Percentiles rank a stretch among this genome's conserved stretches.
Conservation (phyloP, 1,284 basidiomycete genomes). For the Phenoliferia sp. region DNA sequence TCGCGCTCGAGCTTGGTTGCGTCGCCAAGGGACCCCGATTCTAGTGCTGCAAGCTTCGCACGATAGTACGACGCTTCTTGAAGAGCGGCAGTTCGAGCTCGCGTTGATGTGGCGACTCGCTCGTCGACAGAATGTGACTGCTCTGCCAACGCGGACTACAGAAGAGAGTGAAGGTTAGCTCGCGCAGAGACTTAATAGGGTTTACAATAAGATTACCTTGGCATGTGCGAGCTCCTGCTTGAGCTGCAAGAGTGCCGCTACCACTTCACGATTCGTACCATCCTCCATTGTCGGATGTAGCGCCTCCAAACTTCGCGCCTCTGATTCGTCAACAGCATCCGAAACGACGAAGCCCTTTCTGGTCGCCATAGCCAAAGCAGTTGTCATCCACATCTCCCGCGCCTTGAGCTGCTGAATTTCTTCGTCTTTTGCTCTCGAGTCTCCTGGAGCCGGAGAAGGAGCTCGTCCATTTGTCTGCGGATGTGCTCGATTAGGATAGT, state of each 20-base stretch:
- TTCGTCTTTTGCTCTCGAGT: constrained; percentile 30
- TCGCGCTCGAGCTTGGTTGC: constrained; percentile 70
- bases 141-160: constrained; percentile 62
- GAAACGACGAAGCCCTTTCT: constrained; percentile 25
- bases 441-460: background rate
- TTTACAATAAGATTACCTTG: no score
- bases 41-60: constrained; percentile 82
- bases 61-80: constrained; percentile 97
- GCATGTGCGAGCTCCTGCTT: constrained; percentile 85
- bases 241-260: constrained; percentile 71
- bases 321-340: constrained; percentile 37
- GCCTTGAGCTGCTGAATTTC: constrained; percentile 45
- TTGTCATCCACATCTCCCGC: constrained; percentile 35
- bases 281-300: constrained; percentile 33
- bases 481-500: constrained; percentile 7
- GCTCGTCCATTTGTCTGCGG: background rate
- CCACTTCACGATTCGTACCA: constrained; percentile 47
- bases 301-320: constrained; percentile 35
- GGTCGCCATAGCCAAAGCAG: constrained; percentile 31
- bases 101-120: constrained; percentile 73
- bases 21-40: constrained; percentile 64
- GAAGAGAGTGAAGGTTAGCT: constrained; percentile 20
- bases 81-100: constrained; percentile 68
- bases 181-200: no score
- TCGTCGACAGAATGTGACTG: constrained; percentile 74